These are phyloP conservation scores for Xanthoparmelia taractica DNA, from an alignment of 495 filamentous ascomycete species.

Conservation along the genomic window DNA sequence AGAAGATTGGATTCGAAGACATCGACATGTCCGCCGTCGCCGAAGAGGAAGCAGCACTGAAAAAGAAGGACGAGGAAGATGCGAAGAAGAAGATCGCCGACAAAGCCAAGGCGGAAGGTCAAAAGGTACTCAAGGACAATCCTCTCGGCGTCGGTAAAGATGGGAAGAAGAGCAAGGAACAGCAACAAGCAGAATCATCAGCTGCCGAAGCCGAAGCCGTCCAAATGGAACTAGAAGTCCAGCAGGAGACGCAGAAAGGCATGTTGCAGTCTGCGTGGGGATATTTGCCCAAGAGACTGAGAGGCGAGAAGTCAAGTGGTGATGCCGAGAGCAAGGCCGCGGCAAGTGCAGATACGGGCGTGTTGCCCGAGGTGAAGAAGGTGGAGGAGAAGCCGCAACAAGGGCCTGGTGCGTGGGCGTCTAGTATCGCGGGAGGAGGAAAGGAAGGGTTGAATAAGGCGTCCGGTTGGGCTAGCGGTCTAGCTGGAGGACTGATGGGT, in stretches of 20 bases:
- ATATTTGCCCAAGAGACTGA: constrained; percentile 6
- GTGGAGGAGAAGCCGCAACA: constrained; percentile 3
- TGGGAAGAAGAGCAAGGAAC: constrained; percentile 34
- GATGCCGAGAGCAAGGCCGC: constrained; percentile 13
- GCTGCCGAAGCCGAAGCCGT: constrained; percentile 26
- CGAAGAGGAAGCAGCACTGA: constrained; percentile 50
- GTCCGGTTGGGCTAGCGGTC: constrained; percentile 7
- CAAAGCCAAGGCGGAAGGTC: constrained; percentile 34
- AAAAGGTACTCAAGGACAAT: constrained; percentile 28
- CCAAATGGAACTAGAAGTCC: constrained; percentile 37
- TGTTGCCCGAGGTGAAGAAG: constrained; percentile 2
- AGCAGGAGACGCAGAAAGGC: constrained; percentile 48
- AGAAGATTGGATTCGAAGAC: constrained; percentile 60
- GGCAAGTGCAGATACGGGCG: constrained; percentile 12
- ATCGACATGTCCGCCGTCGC: constrained; percentile 50
- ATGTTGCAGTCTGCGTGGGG: constrained; percentile 32
- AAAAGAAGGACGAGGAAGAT: constrained; percentile 48
- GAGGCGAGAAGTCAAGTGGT: constrained; percentile 12
- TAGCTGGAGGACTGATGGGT: constrained; percentile 11
- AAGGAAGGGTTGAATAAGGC: constrained; percentile 15
- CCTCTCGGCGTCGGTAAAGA: constrained; percentile 30
- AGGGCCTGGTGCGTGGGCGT: constrained; percentile 11
- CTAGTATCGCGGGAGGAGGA: constrained; percentile 10
- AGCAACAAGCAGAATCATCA: constrained; percentile 18
- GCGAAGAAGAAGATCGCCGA: constrained; percentile 27